Evolutionary conservation across 805 yeast species (phyloP).

Genomic region (Myxozyma neotropica): DNA sequence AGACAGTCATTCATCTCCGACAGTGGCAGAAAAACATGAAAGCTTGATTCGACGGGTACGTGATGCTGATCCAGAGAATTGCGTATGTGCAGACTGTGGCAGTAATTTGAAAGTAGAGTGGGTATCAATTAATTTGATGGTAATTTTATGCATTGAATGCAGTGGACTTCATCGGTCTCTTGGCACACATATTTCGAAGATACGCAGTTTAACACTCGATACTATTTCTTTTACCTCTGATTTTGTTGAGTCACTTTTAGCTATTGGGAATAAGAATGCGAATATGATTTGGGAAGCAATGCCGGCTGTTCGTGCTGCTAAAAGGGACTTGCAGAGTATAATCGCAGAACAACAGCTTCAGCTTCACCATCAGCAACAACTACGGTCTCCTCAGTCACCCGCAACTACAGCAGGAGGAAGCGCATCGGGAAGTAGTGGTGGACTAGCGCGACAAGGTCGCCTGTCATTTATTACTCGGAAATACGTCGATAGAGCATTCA

Average conservation of each 20-base stretch:
- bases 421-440: slow-evolving; percentile 42
- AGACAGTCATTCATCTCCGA: background rate
- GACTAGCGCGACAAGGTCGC: slow-evolving; percentile 16
- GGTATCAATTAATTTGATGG: slow-evolving; percentile 76
- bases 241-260: slow-evolving; percentile 56
- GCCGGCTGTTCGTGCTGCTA: slow-evolving; percentile 31
- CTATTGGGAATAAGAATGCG: slow-evolving; percentile 56
- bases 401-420: slow-evolving; percentile 44
- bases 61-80: slow-evolving; percentile 54
- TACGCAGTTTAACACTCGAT: slow-evolving; percentile 78
- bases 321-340: slow-evolving; percentile 40
- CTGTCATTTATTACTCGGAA: slow-evolving; percentile 64
- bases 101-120: slow-evolving; percentile 70
- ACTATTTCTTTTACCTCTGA: slow-evolving; percentile 60
- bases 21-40: slow-evolving; percentile 1
- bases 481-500: slow-evolving; percentile 58
- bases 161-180: slow-evolving; percentile 85
- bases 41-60: slow-evolving; percentile 23
- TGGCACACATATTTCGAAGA: slow-evolving; percentile 79
- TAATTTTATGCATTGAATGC: slow-evolving; percentile 78
- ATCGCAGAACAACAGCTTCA: slow-evolving; percentile 2
- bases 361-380: background rate
- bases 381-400: slow-evolving; percentile 38
- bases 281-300: slow-evolving; percentile 64
- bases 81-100: slow-evolving; percentile 79